Evolutionary conservation across 192 early-diverging fungal genomes (phyloP).

Genomic region (Bifiguratus adelaidae): DNA sequence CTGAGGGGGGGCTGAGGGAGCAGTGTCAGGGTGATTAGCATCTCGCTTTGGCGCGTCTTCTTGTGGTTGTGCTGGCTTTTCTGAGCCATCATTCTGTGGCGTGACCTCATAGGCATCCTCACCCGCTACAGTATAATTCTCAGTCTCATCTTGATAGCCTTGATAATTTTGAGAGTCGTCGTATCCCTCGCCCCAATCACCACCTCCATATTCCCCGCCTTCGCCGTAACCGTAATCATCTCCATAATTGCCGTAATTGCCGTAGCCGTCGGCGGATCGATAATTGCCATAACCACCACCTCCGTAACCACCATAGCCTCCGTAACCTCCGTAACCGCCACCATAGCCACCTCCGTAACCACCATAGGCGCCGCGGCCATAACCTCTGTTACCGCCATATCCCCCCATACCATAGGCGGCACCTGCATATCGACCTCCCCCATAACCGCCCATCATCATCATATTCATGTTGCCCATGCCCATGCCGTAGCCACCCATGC

Average conservation of each 20-base stretch:
- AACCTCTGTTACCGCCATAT: slow-evolving; percentile 9
- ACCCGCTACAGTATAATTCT: slow-evolving; percentile 8
- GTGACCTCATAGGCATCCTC: slow-evolving; percentile 1
- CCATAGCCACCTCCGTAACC: slow-evolving; percentile 22
- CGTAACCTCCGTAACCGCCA: slow-evolving; percentile 23
- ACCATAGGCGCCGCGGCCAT: slow-evolving; percentile 8
- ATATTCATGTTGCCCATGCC: slow-evolving; percentile 9
- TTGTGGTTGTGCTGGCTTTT: background rate
- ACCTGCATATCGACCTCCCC: slow-evolving; percentile 21
- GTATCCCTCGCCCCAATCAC: slow-evolving; percentile 11
- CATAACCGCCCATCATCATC: slow-evolving; percentile 12
- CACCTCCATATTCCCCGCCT: slow-evolving; percentile 16
- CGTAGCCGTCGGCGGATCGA: background rate
- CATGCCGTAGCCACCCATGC: slow-evolving; percentile 10
- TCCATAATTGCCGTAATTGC: slow-evolving; percentile 9
- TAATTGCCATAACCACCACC: slow-evolving; percentile 2
- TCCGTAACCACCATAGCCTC: slow-evolving; percentile 11
- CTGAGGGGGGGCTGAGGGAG: background rate
- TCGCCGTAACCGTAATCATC: slow-evolving; percentile 14
- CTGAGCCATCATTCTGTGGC: slow-evolving; percentile 3
- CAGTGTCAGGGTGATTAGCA: slow-evolving; percentile 4
- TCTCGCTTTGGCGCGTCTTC: slow-evolving; percentile 1
- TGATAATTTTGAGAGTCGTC: background rate
- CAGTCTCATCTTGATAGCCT: slow-evolving; percentile 1
- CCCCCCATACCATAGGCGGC: slow-evolving; percentile 11